Conservation (phyloP, 257 asterid species). For the Solanum pinnatisectum region DNA sequence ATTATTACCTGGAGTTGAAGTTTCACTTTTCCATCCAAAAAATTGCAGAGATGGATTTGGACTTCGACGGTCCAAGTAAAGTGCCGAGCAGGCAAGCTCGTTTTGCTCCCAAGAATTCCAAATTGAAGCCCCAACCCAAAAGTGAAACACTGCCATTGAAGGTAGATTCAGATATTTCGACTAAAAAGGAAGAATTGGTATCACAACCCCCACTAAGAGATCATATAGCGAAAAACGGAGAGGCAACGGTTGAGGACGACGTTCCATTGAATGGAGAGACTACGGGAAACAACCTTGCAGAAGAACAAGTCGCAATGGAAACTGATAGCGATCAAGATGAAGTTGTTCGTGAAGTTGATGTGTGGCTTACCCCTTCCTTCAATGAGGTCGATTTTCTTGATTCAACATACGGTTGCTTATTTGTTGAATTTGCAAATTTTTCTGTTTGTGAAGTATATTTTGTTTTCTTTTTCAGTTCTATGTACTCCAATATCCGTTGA, state of each 20-base stretch:
- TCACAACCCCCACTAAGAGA: background rate
- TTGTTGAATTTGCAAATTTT: background rate
- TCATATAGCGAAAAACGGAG: background rate
- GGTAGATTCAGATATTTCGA: background rate
- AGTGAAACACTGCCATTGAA: background rate
- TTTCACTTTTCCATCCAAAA: background rate
- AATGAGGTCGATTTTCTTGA: slow-evolving; percentile 23
- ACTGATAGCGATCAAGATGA: slow-evolving; percentile 28
- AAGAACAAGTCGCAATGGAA: slow-evolving; percentile 17
- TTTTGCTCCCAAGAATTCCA: slow-evolving; percentile 66
- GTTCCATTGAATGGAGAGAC: slow-evolving; percentile 32
- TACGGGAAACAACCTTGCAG: background rate
- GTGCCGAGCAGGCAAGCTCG: slow-evolving; percentile 29
- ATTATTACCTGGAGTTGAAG: background rate
- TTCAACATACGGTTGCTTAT: background rate
- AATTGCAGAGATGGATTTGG: slow-evolving; percentile 53
- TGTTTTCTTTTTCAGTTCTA: slow-evolving; percentile 32
- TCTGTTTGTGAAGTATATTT: background rate
- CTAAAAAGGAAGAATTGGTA: slow-evolving; percentile 31
- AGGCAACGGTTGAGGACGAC: background rate
- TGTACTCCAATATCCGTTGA: slow-evolving; percentile 68
- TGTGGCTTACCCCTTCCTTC: slow-evolving; percentile 42
- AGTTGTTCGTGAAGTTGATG: slow-evolving; percentile 68
- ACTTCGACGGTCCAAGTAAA: slow-evolving; percentile 25
- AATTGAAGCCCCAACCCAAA: slow-evolving; percentile 18